Evolutionary conservation across 352 stramenopile species (phyloP).

Genomic region (Thraustochytrium sp.): DNA sequence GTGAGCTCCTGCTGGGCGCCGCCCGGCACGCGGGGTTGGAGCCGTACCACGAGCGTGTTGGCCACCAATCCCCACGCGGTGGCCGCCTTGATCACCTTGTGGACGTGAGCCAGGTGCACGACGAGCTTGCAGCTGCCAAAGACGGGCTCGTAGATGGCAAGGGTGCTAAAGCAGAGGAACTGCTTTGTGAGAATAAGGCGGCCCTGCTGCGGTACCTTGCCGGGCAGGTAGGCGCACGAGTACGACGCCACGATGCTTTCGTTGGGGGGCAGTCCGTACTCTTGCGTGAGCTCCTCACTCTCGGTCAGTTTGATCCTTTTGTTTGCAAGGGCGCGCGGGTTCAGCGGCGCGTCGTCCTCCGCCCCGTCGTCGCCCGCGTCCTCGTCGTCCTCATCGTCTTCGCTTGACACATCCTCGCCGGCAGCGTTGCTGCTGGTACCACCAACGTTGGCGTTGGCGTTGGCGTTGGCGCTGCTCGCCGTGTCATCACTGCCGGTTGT

Average conservation of each 20-base stretch:
- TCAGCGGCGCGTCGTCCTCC: not conserved
- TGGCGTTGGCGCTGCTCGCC: no score
- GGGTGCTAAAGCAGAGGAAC: conserved; percentile 21
- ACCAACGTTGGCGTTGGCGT: no score
- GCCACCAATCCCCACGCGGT: conserved; percentile 21
- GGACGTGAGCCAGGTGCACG: conserved; percentile 5
- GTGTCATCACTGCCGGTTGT: no score
- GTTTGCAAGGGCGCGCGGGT: not conserved
- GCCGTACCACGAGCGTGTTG: conserved; percentile 9
- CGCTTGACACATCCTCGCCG: not conserved
- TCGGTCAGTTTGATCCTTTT: not conserved
- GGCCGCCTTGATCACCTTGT: conserved; percentile 23
- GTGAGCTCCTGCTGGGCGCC: not conserved
- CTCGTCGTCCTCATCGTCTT: not conserved
- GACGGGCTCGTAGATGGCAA: conserved; percentile 22
- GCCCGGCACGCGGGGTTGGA: not conserved
- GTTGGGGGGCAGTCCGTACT: not conserved
- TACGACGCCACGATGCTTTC: conserved; percentile 12
- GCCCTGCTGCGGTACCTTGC: conserved; percentile 36
- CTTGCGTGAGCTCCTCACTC: not conserved
- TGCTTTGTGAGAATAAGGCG: conserved; percentile 12
- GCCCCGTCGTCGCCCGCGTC: not conserved
- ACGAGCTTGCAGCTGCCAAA: conserved; percentile 43
- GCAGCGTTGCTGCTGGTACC: not conserved
- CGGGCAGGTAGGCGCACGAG: conserved; percentile 27